Evolutionary conservation across 768 basidiomycete species (phyloP).

Genomic region (Pholiota molesta): DNA sequence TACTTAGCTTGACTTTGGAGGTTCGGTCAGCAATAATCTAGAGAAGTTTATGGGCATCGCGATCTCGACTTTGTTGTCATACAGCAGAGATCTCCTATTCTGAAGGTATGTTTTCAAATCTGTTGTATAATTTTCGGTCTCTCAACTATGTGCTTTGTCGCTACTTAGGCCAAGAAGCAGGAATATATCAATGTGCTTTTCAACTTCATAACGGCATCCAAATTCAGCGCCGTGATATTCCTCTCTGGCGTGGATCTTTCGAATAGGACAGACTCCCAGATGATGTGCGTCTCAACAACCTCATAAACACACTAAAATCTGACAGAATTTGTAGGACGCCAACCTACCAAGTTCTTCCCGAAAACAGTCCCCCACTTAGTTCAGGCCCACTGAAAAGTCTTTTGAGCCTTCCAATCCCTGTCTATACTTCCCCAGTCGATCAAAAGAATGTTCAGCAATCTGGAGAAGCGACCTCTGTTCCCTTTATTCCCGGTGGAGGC

Average conservation of each 20-base stretch:
- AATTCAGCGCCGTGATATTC: conserved; percentile 58
- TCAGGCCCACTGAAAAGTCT: conserved; percentile 48
- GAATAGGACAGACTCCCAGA: conserved; percentile 76
- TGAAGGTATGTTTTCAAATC: conserved; percentile 55
- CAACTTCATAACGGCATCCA: conserved; percentile 54
- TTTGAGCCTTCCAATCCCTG: conserved; percentile 49
- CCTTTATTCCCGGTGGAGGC: conserved; percentile 82
- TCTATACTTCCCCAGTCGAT: conserved; percentile 52
- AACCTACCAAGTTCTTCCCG: conserved; percentile 58
- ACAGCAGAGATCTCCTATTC: conserved; percentile 79
- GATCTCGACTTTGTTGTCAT: conserved; percentile 57
- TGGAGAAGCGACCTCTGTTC: conserved; percentile 39
- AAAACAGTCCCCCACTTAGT: conserved; percentile 45
- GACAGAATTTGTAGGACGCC: conserved; percentile 49
- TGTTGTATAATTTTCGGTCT: neutral
- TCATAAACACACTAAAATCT: neutral
- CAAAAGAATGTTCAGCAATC: conserved; percentile 29
- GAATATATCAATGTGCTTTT: conserved; percentile 63
- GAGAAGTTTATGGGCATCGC: conserved; percentile 64
- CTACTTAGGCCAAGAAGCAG: conserved; percentile 62
- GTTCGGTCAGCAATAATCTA: conserved; percentile 12
- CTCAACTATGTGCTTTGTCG: neutral
- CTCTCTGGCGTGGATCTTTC: conserved; percentile 77
- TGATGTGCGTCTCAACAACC: conserved; percentile 53
- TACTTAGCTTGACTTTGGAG: neutral